These are phyloP conservation scores for Stagonosporopsis rhizophila DNA, from an alignment of 2,329 filamentous ascomycete genomes.

Conservation along the genomic window DNA sequence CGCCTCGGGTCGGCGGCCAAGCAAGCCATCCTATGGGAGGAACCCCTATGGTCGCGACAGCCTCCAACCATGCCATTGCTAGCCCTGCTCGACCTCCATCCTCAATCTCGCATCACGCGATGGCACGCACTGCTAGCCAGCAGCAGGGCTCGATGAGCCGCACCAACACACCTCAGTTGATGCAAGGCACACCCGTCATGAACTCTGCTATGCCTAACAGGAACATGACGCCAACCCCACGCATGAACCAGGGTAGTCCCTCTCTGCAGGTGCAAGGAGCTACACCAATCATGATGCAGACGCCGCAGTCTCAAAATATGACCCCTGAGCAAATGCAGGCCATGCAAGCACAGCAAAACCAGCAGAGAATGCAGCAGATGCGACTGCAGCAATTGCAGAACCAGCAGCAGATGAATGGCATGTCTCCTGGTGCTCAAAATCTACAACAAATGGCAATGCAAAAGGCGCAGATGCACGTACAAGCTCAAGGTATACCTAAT, in stretches of 20 bases:
- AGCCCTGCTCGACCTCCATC: slow-evolving; percentile 50
- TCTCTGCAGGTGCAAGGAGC: slow-evolving; percentile 42
- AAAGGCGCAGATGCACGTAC: slow-evolving; percentile 42
- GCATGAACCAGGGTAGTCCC: slow-evolving; percentile 49
- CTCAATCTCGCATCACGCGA: slow-evolving; percentile 47
- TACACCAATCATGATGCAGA: slow-evolving; percentile 49
- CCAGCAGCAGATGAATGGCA: slow-evolving; percentile 19
- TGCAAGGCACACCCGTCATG: slow-evolving; percentile 50
- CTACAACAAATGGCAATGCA: slow-evolving; percentile 42
- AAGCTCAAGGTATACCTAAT: slow-evolving; percentile 42
- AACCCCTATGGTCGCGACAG: slow-evolving; percentile 54
- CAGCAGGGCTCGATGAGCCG: slow-evolving; percentile 47
- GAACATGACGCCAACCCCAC: slow-evolving; percentile 50
- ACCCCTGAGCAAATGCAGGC: slow-evolving; percentile 47
- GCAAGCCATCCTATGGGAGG: slow-evolving; percentile 50
- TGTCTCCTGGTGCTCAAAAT: slow-evolving; percentile 29
- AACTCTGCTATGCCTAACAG: slow-evolving; percentile 46
- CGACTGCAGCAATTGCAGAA: slow-evolving; percentile 15
- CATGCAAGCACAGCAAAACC: slow-evolving; percentile 35
- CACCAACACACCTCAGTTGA: slow-evolving; percentile 49
- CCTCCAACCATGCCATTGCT: slow-evolving; percentile 48
- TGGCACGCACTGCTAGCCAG: slow-evolving; percentile 49
- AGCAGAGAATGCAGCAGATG: slow-evolving; percentile 31
- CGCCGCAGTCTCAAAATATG: slow-evolving; percentile 42
- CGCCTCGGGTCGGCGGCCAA: slow-evolving; percentile 48